Base-by-base conservation (phyloP, 176 grass and related monocot species). In the Ensete ventricosum region DNA sequence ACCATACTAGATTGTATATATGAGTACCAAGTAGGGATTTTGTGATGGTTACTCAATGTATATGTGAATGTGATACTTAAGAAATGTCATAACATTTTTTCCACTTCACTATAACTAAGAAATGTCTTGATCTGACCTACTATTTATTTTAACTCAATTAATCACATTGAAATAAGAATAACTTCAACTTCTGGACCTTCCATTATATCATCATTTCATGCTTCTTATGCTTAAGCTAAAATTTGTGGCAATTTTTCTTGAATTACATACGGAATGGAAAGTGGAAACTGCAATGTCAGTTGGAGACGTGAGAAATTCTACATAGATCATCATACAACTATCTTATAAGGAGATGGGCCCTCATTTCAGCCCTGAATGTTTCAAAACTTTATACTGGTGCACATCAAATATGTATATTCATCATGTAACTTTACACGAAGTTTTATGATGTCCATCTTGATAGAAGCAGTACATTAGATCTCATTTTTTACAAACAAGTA, bases 101-200 rank as follows among this genome's bases (percentile, higher is more conserved):
- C 62, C 23, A 65, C 12, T 26, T 26, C 62, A 65, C 20, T 65
- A 11, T 64, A 27, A 65, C 23, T 27, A 11, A 65, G 8, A 26
- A 7, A 20, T 21, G 3, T 22, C 9, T 9, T 65, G 23, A 12
- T 9, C 14, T 65, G 20, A 65, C 62, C 62, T 65, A 26, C 9
- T 65, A 65, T 65, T 65, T 65, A 25, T 65, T 23, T 26, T 65
- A 65, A 65, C 62, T 60, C 17, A 65, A 25, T 64, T 64, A 23
- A 65, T 24, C 14, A 8, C 58, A 54, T 20, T 62, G 58, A 22
- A 17, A 62, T 17, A n/a, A 27, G 9, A 65, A 65, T 25, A 2
- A 25, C 27, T 20, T 65, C 1, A 10, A 27, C 62, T 27, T 25
- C 12, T 23, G 22, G 12, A 12, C 13, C 11, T 26, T 11, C 13